A percentile compares a stretch with the other conserved stretches of the same genome.
phyloP scores from a whole-genome alignment of 805 yeast species.

The Lipomyces yamanashiensis region DNA sequence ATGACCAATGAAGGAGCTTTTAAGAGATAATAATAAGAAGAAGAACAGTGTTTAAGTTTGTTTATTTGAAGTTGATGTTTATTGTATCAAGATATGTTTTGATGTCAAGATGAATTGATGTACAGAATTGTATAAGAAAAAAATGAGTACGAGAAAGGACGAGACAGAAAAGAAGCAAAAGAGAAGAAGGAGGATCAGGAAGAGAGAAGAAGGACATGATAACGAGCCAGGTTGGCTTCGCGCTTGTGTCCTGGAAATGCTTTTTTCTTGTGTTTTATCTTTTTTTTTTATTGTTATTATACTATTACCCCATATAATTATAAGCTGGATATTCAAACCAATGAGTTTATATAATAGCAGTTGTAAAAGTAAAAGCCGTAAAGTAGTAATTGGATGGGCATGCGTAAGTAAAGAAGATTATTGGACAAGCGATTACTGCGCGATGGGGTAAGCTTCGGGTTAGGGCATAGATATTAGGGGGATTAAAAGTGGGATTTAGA shows the following conservation, averaged over 20 bases:
- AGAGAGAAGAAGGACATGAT: too few species aligned
- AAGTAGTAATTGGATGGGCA: neutral
- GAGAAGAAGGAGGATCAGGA: too few species aligned
- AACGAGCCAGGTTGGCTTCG: neutral
- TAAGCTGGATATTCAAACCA: too few species aligned
- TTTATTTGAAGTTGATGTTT: too few species aligned
- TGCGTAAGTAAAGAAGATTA: neutral
- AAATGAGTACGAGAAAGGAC: too few species aligned
- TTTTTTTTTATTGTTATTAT: neutral
- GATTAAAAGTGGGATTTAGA: neutral
- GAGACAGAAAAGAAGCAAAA: too few species aligned
- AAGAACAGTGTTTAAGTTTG: neutral
- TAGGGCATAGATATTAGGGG: neutral
- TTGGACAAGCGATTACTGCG: neutral
- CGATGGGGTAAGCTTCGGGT: constrained; percentile 7
- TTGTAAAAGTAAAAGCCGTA: too few species aligned
- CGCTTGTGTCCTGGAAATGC: neutral
- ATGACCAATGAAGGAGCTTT: neutral
- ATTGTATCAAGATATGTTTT: too few species aligned
- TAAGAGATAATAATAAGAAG: neutral
- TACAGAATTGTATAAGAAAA: too few species aligned
- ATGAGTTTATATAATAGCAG: too few species aligned
- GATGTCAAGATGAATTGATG: too few species aligned
- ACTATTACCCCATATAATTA: too few species aligned
- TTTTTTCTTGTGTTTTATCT: neutral